These are phyloP conservation scores for Tulasnella sp. DNA, from an alignment of 768 basidiomycete genomes.

Conservation along the genomic window DNA sequence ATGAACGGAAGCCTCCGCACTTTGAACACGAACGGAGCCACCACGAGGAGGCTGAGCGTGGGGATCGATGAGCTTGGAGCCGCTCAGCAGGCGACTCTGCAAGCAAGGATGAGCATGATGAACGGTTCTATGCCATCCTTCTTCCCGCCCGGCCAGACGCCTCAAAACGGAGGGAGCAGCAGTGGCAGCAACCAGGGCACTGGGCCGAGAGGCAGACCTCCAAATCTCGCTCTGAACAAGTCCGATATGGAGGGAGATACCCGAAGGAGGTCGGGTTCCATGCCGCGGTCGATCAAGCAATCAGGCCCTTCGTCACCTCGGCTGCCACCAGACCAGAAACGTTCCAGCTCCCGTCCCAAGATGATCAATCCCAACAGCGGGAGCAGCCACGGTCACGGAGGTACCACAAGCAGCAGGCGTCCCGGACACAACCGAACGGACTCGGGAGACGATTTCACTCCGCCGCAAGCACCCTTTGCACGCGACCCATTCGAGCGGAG, in stretches of 20 bases:
- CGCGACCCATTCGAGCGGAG: conserved; percentile 16
- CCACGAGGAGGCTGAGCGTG: neutral
- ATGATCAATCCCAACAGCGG: neutral
- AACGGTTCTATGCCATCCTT: conserved; percentile 24
- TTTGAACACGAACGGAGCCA: neutral
- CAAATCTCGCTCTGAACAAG: neutral
- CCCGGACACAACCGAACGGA: neutral
- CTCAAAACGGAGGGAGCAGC: neutral
- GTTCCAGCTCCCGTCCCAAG: neutral
- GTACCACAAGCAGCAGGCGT: neutral
- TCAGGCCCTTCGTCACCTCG: conserved; percentile 9
- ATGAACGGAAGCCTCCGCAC: neutral
- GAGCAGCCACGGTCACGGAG: neutral
- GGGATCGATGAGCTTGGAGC: conserved; percentile 2
- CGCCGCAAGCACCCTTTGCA: conserved; percentile 26
- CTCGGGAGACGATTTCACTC: conserved; percentile 14
- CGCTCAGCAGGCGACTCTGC: neutral
- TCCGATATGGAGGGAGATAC: neutral
- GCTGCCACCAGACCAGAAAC: neutral
- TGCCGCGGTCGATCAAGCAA: neutral
- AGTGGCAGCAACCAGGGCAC: neutral
- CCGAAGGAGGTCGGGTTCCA: conserved; percentile 6
- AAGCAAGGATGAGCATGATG: conserved; percentile 24
- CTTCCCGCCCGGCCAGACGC: neutral
- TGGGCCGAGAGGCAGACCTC: neutral